These are phyloP conservation scores for Naegleria lovaniensis DNA, from an alignment of 208 protist species.

Conservation along the genomic window DNA sequence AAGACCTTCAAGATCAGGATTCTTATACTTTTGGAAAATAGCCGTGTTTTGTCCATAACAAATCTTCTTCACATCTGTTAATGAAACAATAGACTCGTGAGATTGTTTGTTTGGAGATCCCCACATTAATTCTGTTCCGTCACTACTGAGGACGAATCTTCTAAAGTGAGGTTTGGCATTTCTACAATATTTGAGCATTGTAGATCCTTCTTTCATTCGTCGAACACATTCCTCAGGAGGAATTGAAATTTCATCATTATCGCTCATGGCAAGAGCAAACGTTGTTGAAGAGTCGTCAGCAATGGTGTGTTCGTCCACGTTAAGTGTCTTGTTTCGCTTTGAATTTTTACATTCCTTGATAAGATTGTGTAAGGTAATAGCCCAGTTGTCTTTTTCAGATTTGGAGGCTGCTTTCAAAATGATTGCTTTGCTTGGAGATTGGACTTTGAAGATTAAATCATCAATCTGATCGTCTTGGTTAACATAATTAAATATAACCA, in stretches of 20 bases:
- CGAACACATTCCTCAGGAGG: background rate
- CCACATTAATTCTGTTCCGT: background rate
- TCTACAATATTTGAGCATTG: constrained; percentile 1
- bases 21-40: constrained; percentile 10
- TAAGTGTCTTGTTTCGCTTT: background rate
- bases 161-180: constrained; percentile 18
- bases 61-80: constrained; percentile 16
- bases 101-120: background rate
- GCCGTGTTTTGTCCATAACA: background rate
- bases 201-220: background rate
- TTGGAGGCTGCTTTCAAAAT: background rate
- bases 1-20: background rate
- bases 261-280: background rate
- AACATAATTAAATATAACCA: background rate
- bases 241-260: background rate
- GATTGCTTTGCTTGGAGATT: background rate
- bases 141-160: background rate
- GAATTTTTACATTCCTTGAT: background rate
- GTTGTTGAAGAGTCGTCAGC: background rate
- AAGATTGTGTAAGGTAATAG: background rate
- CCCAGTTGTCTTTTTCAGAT: background rate
- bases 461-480: background rate
- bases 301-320: background rate
- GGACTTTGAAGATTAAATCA: background rate
- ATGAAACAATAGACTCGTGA: background rate